Percentiles rank a stretch among this genome's conserved stretches.
These are phyloP conservation scores for Sparassis latifolia DNA, from an alignment of 1,284 basidiomycete species.

Conservation along the genomic window DNA sequence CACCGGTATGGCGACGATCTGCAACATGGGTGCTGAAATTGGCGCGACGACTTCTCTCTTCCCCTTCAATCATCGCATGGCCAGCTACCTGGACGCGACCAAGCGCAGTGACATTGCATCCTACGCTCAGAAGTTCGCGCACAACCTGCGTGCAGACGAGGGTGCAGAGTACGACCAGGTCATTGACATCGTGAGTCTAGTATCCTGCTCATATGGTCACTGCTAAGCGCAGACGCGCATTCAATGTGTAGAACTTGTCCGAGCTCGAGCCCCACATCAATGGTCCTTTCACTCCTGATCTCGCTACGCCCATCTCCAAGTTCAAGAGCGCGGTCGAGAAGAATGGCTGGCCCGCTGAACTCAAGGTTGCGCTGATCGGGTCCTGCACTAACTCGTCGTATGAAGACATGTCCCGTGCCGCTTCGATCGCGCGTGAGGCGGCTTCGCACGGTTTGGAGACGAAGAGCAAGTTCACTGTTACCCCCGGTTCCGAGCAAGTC, in stretches of 20 bases:
- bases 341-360: constrained; percentile 95
- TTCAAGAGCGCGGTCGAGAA: constrained; percentile 90
- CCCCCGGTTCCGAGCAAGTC: constrained; percentile 97
- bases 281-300: constrained; percentile 96
- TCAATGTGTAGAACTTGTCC: constrained; percentile 66
- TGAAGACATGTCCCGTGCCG: constrained; percentile 98
- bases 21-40: constrained; percentile 99
- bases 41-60: constrained; percentile 98
- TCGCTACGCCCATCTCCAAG: constrained; percentile 94
- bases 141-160: constrained; percentile 90
- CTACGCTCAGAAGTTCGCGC: constrained; percentile 86
- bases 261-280: constrained; percentile 99
- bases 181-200: constrained; percentile 76
- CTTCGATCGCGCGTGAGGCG: constrained; percentile 90
- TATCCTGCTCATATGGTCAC: background rate
- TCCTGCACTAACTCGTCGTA: constrained; percentile 99
- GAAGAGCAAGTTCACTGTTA: constrained; percentile 96
- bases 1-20: constrained; percentile 99
- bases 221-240: background rate
- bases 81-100: constrained; percentile 89
- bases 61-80: constrained; percentile 98
- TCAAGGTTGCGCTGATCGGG: constrained; percentile 96
- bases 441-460: constrained; percentile 79
- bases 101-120: constrained; percentile 85
- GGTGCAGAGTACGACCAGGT: constrained; percentile 91